Base-by-base conservation (phyloP, 208 protist species). In the Zelonia costaricensis region DNA sequence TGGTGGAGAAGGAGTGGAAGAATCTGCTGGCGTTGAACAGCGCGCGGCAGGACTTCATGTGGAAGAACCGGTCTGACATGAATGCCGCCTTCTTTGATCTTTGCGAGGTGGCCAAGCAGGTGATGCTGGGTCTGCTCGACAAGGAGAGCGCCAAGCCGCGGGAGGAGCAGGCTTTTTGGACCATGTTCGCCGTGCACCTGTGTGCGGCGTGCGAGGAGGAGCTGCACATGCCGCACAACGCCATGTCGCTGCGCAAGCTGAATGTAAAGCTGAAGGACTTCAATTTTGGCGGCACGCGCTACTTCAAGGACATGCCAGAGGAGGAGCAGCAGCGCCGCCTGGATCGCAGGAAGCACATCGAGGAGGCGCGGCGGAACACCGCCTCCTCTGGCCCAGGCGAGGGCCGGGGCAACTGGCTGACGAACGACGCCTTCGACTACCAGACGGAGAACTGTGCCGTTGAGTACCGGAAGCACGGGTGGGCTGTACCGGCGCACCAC, bases 261-360 rank as follows among this genome's bases (percentile, higher is more conserved):
- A 94, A 94, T 47, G 84, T 97, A 7, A 97, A 97, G 68, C 53
- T 97, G 38, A 95, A 94, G 63, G 92, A 97, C 68, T 97, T 83
- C 64, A 76, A 78, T 53, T 95, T 95, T 84, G 92, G 92, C 23
- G 89, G 92, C 22, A 93, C 92, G 33, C 81, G 92, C 22, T 97
- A 97, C 60, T 86, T 91, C 55, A 95, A 93, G 55, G 84, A 97
- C 64, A 91, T 96, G 86, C 82, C 84, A 2, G 57, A 44, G 5
- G 78, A 92, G 38, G 83, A 93, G 68, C 76, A 92, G 66, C 40
- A 80, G 45, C 64, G 87, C 20, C 67, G 88, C 4, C 43, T 83
- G 18, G 75, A 82, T 55, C 62, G 87, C 22, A 78, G 74, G 46
- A 27, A 58, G 36, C 58, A 71, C 8, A 86, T 94, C 52, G 92